These are phyloP conservation scores for Przewalskia tangutica DNA, from an alignment of 257 asterid genomes.

Conservation along the genomic window DNA sequence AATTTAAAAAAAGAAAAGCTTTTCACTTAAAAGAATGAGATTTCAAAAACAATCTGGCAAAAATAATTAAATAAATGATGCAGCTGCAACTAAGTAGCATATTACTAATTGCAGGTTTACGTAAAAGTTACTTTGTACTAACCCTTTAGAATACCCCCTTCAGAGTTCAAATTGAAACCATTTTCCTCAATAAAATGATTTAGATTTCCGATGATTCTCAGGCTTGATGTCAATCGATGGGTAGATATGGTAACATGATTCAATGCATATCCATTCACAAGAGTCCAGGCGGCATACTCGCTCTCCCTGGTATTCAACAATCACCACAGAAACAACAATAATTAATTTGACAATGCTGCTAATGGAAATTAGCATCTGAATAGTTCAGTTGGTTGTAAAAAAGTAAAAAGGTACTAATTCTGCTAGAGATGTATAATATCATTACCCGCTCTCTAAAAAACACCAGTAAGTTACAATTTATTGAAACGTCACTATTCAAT, in stretches of 20 bases:
- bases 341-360: background rate
- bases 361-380: background rate
- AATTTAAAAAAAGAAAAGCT: background rate
- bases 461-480: background rate
- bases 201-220: conserved; percentile 41
- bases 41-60: background rate
- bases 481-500: too few species aligned
- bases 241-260: conserved; percentile 84
- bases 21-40: background rate
- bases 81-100: background rate
- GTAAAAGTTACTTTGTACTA: conserved; percentile 12
- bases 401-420: background rate
- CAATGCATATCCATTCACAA: conserved; percentile 77
- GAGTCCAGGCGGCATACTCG: conserved; percentile 97
- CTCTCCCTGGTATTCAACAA: conserved; percentile 61
- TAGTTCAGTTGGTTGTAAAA: background rate
- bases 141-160: conserved; percentile 93
- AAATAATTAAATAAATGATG: background rate
- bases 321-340: background rate
- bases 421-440: too few species aligned
- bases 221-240: conserved; percentile 66
- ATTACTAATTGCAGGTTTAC: background rate
- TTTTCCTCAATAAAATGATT: conserved; percentile 72
- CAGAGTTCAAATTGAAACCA: conserved; percentile 80
- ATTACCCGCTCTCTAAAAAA: background rate